These are phyloP conservation scores for Mycena sanguinolenta DNA, from an alignment of 768 basidiomycete genomes.

Conservation along the genomic window DNA sequence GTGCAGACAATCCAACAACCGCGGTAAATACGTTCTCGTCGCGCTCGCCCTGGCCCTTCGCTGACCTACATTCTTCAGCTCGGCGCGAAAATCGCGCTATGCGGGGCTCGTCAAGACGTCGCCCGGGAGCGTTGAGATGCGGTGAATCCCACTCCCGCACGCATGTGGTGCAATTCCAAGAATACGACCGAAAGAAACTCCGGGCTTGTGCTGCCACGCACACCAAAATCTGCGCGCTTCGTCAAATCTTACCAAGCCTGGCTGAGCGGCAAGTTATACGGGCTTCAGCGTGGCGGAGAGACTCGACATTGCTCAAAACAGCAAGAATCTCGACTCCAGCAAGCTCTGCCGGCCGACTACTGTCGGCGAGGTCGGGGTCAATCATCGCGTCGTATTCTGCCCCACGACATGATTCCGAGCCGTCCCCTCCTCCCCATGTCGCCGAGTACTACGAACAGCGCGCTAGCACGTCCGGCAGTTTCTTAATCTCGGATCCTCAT, in stretches of 20 bases:
- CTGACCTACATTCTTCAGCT: too few relatives aligned
- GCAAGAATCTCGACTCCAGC: neutral
- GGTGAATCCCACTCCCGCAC: too few relatives aligned
- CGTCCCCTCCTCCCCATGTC: neutral
- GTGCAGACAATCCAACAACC: too few relatives aligned
- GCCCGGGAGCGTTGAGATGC: too few relatives aligned
- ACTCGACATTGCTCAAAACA: neutral
- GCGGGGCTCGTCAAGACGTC: too few relatives aligned
- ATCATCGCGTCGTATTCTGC: neutral
- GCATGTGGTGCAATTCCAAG: neutral
- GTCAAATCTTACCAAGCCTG: too few relatives aligned
- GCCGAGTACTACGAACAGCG: constrained; percentile 46
- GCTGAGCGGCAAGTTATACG: too few relatives aligned
- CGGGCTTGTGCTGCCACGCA: neutral
- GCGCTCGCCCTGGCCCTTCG: too few relatives aligned
- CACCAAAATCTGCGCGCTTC: too few relatives aligned
- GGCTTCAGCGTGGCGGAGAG: too few relatives aligned
- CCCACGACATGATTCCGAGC: neutral
- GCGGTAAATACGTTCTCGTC: too few relatives aligned
- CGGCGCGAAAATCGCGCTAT: too few relatives aligned
- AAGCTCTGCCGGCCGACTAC: constrained; percentile 1
- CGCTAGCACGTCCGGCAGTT: constrained; percentile 44
- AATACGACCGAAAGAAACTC: neutral
- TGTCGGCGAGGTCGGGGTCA: neutral
- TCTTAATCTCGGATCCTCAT: constrained; percentile 56